phyloP scores from a whole-genome alignment of 169 alveolate genomes.

The Cryptosporidium baileyi region DNA sequence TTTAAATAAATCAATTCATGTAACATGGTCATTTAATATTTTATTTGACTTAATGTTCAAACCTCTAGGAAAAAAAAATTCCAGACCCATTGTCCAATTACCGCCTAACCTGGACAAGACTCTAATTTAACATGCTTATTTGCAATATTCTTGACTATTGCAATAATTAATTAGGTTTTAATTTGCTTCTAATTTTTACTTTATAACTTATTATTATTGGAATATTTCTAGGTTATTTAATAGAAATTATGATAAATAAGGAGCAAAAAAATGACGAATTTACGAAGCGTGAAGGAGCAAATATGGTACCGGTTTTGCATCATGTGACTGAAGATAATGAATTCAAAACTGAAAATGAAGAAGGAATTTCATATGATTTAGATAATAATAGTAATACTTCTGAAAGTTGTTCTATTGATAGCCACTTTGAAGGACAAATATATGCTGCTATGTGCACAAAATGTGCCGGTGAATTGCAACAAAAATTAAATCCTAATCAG shows the following conservation, averaged over 20 bases:
- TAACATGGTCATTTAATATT: too few relatives aligned
- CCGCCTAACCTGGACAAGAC: conserved; percentile 71
- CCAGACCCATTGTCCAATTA: conserved; percentile 9
- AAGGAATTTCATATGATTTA: neutral
- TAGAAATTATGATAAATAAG: neutral
- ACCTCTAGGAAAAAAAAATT: conserved; percentile 1
- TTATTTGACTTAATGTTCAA: too few relatives aligned
- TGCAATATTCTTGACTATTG: neutral
- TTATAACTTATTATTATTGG: neutral
- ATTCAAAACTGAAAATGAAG: neutral
- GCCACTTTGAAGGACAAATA: conserved; percentile 9
- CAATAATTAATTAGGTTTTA: conserved; percentile 18
- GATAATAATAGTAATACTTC: neutral
- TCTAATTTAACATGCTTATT: conserved; percentile 28
- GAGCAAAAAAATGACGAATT: conserved; percentile 2
- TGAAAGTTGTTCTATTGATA: neutral
- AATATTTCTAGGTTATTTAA: neutral
- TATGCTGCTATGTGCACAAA: conserved; percentile 70
- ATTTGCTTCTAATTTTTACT: neutral
- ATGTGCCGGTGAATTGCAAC: conserved; percentile 69
- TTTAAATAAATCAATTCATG: too few relatives aligned
- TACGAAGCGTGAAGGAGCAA: conserved; percentile 26
- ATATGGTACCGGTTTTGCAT: conserved; percentile 45
- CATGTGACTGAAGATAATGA: neutral
- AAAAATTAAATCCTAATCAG: conserved; percentile 30